Evolutionary conservation across 176 grass and related monocot genomes (phyloP).

Genomic region (sorghum (Sorghum bicolor)): DNA sequence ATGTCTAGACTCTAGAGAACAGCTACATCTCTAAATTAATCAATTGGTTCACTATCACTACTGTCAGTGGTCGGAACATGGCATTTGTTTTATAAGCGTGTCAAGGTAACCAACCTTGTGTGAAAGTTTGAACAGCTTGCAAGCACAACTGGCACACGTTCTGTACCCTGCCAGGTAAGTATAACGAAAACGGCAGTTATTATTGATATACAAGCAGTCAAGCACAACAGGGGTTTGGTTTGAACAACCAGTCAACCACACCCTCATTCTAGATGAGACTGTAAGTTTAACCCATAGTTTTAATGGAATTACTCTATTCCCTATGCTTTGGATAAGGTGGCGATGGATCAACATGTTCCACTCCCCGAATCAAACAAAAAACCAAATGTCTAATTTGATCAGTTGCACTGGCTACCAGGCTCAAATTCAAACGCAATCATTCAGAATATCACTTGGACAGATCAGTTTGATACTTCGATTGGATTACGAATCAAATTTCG

Average conservation of each 20-base stretch:
- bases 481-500: background rate
- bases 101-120: slow-evolving; percentile 5
- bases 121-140: background rate
- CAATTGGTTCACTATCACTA: background rate
- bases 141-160: background rate
- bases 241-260: too few species aligned
- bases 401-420: too few species aligned
- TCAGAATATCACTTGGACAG: background rate
- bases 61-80: background rate
- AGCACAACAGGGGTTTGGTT: too few species aligned
- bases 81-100: background rate
- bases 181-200: background rate
- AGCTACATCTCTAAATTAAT: background rate
- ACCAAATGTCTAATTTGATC: too few species aligned
- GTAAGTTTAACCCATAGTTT: too few species aligned
- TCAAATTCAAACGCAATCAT: background rate
- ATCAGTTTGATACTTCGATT: background rate
- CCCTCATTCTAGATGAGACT: too few species aligned
- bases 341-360: too few species aligned
- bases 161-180: background rate
- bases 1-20: background rate
- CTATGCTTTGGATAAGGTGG: too few species aligned
- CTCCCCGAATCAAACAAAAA: too few species aligned
- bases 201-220: background rate
- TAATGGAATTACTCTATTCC: too few species aligned